Percentiles rank a stretch among this genome's conserved stretches.
These are phyloP conservation scores for Aurifilum marmelostoma DNA, from an alignment of 2,329 filamentous ascomycete genomes.

Conservation along the genomic window DNA sequence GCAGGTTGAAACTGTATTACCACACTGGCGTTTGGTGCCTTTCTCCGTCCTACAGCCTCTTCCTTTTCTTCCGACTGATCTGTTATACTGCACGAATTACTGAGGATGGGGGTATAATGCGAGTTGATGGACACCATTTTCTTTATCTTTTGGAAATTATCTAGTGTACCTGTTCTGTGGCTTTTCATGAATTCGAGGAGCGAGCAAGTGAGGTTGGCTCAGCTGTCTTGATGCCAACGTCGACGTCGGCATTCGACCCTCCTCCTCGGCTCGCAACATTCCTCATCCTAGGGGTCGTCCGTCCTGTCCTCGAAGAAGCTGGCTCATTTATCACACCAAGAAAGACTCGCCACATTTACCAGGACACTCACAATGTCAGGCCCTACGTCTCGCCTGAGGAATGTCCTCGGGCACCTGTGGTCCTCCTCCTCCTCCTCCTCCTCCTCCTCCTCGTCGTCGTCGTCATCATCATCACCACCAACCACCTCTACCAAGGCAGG, in stretches of 20 bases:
- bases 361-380: constrained; percentile 57
- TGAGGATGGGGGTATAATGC: too few species aligned
- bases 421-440: constrained; percentile 24
- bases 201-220: too few species aligned
- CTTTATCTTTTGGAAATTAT: too few species aligned
- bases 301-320: background rate
- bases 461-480: constrained; percentile 31
- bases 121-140: too few species aligned
- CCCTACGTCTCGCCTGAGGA: constrained; percentile 62
- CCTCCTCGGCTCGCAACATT: background rate
- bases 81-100: too few species aligned
- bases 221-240: too few species aligned
- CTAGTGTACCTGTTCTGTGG: too few species aligned
- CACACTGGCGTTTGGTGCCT: background rate
- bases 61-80: background rate
- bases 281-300: background rate
- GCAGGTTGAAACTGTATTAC: too few species aligned
- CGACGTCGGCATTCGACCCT: background rate
- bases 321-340: background rate
- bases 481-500: constrained; percentile 37
- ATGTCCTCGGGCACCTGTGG: constrained; percentile 57
- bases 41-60: background rate
- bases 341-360: too few species aligned
- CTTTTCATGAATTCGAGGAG: too few species aligned
- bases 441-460: background rate